Base-by-base conservation (phyloP, 331 rosid species). In the Telfairia occidentalis region DNA sequence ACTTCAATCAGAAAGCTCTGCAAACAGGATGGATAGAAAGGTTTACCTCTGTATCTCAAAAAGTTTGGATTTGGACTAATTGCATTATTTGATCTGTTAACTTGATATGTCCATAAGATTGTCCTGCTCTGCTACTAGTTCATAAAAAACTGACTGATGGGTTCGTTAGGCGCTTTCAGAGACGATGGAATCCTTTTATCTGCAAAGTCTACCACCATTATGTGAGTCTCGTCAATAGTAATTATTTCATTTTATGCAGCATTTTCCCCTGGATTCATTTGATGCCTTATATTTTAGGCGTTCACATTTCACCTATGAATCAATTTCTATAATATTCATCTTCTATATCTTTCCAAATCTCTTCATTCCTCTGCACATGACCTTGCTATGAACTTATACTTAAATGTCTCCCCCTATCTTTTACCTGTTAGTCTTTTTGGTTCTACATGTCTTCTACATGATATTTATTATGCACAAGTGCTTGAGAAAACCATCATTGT, bases 361-460 rank as follows among this genome's bases (percentile, higher is more conserved):
- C 70, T 40, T 43, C 13, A 1, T 69, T 10, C 12, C n/a, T 70
- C 15, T 42, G 74, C 37, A 28, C 75, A 71, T 71, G 30, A 48
- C 45, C 76, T 71, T 71, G 16, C 3, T 34, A 30, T 71, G 76
- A 71, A 48, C 24, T 71, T 8, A 18, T 71, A 71, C 60, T 48
- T 71, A 3, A 48, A 46, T 71, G 13, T 46, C 23, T 16, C 28
- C 59, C 16, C 32, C 58, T 2, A 30, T 28, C 26, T 71, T 61
- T 71, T 48, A 71, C 76, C 76, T 46, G 76, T 60, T 71, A 3
- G 45, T 48, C 59, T 71, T 71, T 71, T 45, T 71, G 42, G 60
- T 48, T 71, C 76, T 48, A 71, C 76, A 71, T 46, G 37, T 4
- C 74, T 69, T 69, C 43, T 48, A 23, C 57, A 43, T 45, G 59